phyloP scores from a whole-genome alignment of 1,139 yeast species.

The Kodamaea alishanica region DNA sequence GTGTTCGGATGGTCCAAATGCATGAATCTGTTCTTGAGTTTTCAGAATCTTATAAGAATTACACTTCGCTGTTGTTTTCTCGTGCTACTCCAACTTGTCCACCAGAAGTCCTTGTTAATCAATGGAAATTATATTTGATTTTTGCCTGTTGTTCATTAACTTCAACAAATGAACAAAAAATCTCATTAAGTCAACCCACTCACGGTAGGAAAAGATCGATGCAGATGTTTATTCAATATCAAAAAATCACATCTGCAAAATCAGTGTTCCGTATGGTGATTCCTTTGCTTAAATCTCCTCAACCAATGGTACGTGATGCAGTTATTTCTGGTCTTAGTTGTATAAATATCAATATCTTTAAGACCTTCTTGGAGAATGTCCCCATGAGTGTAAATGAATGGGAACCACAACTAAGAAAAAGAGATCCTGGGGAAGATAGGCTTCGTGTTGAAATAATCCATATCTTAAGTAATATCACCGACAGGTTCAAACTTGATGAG shows the following conservation, averaged over 20 bases:
- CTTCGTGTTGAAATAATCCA: conserved; percentile 77
- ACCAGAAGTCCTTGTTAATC: conserved; percentile 75
- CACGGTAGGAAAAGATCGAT: conserved; percentile 71
- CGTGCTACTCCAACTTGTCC: conserved; percentile 31
- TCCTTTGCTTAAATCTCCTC: conserved; percentile 72
- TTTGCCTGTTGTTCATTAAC: conserved; percentile 93
- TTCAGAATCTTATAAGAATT: conserved; percentile 49
- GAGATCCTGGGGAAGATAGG: conserved; percentile 43
- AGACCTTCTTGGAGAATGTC: conserved; percentile 74
- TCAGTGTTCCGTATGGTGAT: conserved; percentile 85
- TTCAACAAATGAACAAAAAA: conserved; percentile 79
- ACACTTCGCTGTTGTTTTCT: conserved; percentile 39
- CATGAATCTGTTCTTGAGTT: conserved; percentile 72
- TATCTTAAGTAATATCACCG: conserved; percentile 64
- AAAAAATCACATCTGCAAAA: conserved; percentile 87
- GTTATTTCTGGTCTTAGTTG: conserved; percentile 84
- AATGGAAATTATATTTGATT: conserved; percentile 83
- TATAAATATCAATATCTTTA: conserved; percentile 84
- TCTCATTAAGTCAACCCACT: conserved; percentile 51
- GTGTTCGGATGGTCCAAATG: conserved; percentile 84
- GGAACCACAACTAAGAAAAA: conserved; percentile 38
- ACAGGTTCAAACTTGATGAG: conserved; percentile 55
- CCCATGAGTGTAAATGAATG: conserved; percentile 61
- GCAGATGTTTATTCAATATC: conserved; percentile 81
- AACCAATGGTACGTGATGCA: conserved; percentile 74